Conservation (phyloP, 352 stramenopile genomes). For the Phytopythium boreale region DNA sequence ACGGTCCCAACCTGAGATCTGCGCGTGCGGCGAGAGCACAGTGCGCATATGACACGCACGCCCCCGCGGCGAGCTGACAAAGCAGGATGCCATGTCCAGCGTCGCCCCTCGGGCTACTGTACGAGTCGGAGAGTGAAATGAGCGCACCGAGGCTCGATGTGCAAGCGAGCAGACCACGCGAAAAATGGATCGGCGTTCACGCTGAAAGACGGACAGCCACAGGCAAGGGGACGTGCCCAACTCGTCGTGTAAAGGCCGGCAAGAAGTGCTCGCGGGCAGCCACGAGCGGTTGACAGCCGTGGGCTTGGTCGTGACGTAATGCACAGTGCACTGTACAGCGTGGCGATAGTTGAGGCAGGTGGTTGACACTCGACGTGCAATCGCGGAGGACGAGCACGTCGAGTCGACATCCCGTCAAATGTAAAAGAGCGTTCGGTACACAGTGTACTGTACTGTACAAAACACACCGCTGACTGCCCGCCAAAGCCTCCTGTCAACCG, state of each 20-base stretch:
- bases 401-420: not conserved
- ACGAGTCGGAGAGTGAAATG: not conserved
- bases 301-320: not conserved
- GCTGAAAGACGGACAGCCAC: not conserved
- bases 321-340: not conserved
- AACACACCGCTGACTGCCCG: not conserved
- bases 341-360: not conserved
- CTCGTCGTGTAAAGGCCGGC: not conserved
- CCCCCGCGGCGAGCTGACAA: not conserved
- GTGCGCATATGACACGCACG: conserved; percentile 2
- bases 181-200: not conserved
- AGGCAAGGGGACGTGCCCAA: not conserved
- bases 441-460: not conserved
- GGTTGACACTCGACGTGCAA: not conserved
- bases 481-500: not conserved
- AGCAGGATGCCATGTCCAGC: not conserved
- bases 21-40: not conserved
- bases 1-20: not conserved
- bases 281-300: not conserved
- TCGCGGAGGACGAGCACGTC: not conserved
- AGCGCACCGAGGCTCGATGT: not conserved
- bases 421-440: not conserved
- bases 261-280: not conserved
- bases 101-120: too few species aligned
- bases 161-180: not conserved